Evolutionary conservation across 129 eudicot genomes (phyloP).

Genomic region (Tanacetum coccineum): DNA sequence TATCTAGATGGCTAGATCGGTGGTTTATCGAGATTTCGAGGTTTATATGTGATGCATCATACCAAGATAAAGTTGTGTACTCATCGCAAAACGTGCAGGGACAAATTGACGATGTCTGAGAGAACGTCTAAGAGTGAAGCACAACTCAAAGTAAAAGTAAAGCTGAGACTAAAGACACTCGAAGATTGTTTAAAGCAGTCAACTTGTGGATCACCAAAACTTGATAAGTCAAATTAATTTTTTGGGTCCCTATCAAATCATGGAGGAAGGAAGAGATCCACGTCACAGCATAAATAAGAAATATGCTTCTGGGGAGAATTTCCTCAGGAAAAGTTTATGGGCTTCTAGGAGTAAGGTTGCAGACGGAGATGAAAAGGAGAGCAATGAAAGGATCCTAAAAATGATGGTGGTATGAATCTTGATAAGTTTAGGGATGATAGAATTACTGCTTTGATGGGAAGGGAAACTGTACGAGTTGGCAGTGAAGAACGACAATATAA

Average conservation of each 20-base stretch:
- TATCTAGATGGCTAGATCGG: too few relatives aligned
- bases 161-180: constrained; percentile 72
- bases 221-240: constrained; percentile 38
- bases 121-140: constrained; percentile 91
- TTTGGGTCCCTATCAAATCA: constrained; percentile 58
- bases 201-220: constrained; percentile 43
- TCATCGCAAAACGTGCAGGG: too few relatives aligned
- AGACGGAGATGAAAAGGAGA: constrained; percentile 53
- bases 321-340: constrained; percentile 58
- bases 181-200: constrained; percentile 84
- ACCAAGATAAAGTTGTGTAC: too few relatives aligned
- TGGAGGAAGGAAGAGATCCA: constrained; percentile 56
- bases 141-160: constrained; percentile 83
- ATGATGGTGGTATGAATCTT: constrained; percentile 27
- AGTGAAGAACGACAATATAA: constrained; percentile 31
- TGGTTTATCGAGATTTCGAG: too few relatives aligned
- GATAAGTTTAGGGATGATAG: constrained; percentile 31
- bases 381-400: constrained; percentile 30
- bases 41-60: too few relatives aligned
- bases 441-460: constrained; percentile 17
- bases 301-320: constrained; percentile 37
- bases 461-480: constrained; percentile 19
- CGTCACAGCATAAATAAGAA: constrained; percentile 50
- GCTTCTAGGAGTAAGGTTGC: constrained; percentile 56
- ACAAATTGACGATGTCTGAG: constrained; percentile 67